Conservation (phyloP, 1,139 yeast genomes). For the Magnusiomyces paraingens region DNA sequence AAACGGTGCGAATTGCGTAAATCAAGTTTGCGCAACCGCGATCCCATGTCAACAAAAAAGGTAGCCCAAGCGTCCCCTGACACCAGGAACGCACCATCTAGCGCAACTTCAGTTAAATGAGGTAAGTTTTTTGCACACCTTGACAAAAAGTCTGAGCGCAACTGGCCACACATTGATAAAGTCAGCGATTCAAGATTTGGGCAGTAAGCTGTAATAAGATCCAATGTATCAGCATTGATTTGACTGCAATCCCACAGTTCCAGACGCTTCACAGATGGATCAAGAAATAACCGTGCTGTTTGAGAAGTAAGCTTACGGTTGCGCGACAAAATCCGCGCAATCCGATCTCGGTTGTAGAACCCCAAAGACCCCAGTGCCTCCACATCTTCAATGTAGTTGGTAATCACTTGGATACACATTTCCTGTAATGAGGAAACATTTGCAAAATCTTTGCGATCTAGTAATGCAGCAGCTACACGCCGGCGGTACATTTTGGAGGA, state of each 20-base stretch:
- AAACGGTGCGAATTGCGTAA: slow-evolving; percentile 80
- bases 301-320: slow-evolving; percentile 70
- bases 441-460: slow-evolving; percentile 58
- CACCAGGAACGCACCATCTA: slow-evolving; percentile 87
- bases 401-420: slow-evolving; percentile 63
- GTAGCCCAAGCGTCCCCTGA: slow-evolving; percentile 69
- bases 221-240: slow-evolving; percentile 57
- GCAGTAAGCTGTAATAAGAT: slow-evolving; percentile 69
- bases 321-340: slow-evolving; percentile 68
- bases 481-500: slow-evolving; percentile 68
- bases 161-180: slow-evolving; percentile 87
- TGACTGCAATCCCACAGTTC: slow-evolving; percentile 93
- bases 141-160: slow-evolving; percentile 67
- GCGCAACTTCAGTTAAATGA: slow-evolving; percentile 45
- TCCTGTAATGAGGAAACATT: slow-evolving; percentile 69
- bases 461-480: slow-evolving; percentile 73
- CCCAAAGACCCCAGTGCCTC: slow-evolving; percentile 81
- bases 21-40: slow-evolving; percentile 48
- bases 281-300: slow-evolving; percentile 67
- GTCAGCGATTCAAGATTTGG: slow-evolving; percentile 64
- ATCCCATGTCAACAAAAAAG: slow-evolving; percentile 51
- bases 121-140: slow-evolving; percentile 56
- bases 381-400: slow-evolving; percentile 67
- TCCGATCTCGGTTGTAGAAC: slow-evolving; percentile 52
- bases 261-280: slow-evolving; percentile 48